Evolutionary conservation across 2,329 filamentous ascomycete genomes (phyloP).

Genomic region (Venturia carpophila): DNA sequence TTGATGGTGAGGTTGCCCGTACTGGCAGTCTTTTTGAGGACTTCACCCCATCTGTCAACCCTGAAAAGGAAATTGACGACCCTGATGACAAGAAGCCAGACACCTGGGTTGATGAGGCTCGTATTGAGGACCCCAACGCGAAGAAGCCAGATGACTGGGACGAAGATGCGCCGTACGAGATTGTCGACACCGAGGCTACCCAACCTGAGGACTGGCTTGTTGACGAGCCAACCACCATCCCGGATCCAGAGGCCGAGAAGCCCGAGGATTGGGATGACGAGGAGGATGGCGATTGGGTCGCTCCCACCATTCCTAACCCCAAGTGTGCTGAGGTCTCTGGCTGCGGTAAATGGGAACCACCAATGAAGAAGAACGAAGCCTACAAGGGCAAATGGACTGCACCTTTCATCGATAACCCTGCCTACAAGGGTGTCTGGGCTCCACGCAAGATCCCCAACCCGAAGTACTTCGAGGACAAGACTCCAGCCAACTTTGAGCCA

Average conservation of each 20-base stretch:
- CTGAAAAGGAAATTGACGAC: slow-evolving; percentile 89
- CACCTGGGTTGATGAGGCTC: slow-evolving; percentile 89
- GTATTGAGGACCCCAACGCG: slow-evolving; percentile 85
- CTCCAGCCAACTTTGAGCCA: slow-evolving; percentile 90
- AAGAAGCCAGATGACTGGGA: slow-evolving; percentile 98
- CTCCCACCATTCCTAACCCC: slow-evolving; percentile 86
- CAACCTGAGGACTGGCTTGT: slow-evolving; percentile 96
- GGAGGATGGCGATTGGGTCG: slow-evolving; percentile 96
- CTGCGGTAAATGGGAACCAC: slow-evolving; percentile 86
- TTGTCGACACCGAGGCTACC: slow-evolving; percentile 84
- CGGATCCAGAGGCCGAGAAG: slow-evolving; percentile 93
- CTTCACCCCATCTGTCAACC: slow-evolving; percentile 91
- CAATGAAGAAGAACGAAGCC: slow-evolving; percentile 85
- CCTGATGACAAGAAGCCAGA: slow-evolving; percentile 87
- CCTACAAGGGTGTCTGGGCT: slow-evolving; percentile 92
- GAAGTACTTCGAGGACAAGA: slow-evolving; percentile 94
- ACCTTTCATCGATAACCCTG: slow-evolving; percentile 90
- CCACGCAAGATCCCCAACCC: slow-evolving; percentile 97
- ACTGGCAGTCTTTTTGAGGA: slow-evolving; percentile 88
- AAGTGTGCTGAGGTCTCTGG: slow-evolving; percentile 91
- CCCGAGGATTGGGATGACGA: slow-evolving; percentile 99
- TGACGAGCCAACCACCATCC: slow-evolving; percentile 70
- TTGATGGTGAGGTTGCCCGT: slow-evolving; percentile 84
- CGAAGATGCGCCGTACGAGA: slow-evolving; percentile 94
- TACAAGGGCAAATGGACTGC: slow-evolving; percentile 99